Evolutionary conservation across 2,329 filamentous ascomycete species (phyloP).

Genomic region (Lizonia empirigonia): DNA sequence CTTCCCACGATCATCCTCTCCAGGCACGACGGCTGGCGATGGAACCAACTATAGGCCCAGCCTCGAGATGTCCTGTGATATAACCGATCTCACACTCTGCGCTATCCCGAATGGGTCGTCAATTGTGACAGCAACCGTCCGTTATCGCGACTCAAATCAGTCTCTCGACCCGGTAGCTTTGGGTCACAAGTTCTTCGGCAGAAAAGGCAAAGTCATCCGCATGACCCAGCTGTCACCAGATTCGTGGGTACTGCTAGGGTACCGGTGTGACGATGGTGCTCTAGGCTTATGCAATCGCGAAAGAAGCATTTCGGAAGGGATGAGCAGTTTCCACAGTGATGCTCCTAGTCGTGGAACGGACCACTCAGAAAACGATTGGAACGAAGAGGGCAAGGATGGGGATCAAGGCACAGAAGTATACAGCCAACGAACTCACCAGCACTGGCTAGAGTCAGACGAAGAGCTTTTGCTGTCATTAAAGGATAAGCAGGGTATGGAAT

Average conservation of each 20-base stretch:
- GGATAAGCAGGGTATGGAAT: conserved; percentile 17
- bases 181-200: conserved; percentile 10
- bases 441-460: conserved; percentile 19
- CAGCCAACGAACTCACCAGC: conserved; percentile 11
- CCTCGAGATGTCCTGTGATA: conserved; percentile 6
- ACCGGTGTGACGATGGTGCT: conserved; percentile 8
- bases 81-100: conserved; percentile 15
- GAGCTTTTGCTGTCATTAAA: conserved; percentile 18
- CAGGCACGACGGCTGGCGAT: neutral
- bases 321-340: conserved; percentile 12
- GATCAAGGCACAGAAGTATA: conserved; percentile 12
- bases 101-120: conserved; percentile 11
- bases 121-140: conserved; percentile 19
- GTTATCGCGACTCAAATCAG: conserved; percentile 11
- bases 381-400: conserved; percentile 16
- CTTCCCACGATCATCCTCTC: conserved; percentile 12
- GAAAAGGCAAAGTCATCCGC: conserved; percentile 11
- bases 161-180: conserved; percentile 8
- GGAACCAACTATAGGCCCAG: conserved; percentile 5
- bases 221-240: conserved; percentile 3
- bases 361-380: conserved; percentile 13
- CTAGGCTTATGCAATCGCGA: conserved; percentile 7
- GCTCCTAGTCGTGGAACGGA: conserved; percentile 16
- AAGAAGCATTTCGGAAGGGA: conserved; percentile 16
- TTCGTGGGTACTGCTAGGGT: conserved; percentile 20